Base-by-base conservation (phyloP, 345 rosid species). In the Bruguiera parviflora region DNA sequence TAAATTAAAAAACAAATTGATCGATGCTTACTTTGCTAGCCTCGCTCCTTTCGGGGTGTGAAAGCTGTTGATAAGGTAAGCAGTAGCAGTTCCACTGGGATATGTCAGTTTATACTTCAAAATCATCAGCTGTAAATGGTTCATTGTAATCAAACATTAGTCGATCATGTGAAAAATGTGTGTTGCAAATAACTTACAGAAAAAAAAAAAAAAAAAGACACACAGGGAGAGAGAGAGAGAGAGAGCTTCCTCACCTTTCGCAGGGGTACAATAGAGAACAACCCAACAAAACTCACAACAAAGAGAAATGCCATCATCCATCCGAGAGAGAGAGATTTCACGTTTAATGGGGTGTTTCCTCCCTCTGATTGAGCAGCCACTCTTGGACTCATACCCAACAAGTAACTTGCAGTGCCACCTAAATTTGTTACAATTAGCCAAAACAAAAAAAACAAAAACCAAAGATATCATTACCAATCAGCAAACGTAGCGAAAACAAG, bases 41-140 rank as follows among this genome's bases (percentile, higher is more conserved):
- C 81, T 82, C 65, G 98, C 98, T 29, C 98, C 98, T 78, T 77
- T 90, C 7, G 98, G 98, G 0, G 98, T 92, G 76, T 92, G 98
- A 66, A 92, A 92, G 65, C 96, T 87, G 77, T 92, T 92, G 82
- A 92, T 87, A 15, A 92, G 96, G 72, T 82, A 88, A 27, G 98
- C 96, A 59, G 96, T 92, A 20, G 98, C 96, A 10, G 98, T 90
- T 43, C 98, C 98, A 66, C 96, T 90, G 19, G 98, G 96, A 63
- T 92, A 90, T 63, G 96, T 90, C 65, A 92, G 66, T 65, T 85
- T 92, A 81, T 87, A 90, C 78, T 84, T 88, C 78, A 87, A 63
- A 28, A 92, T 86, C 98, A 92, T 92, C 78, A 85, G 67, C 96
- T 92, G 80, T 5, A 63, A 68, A 20, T n/a, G 15, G 5, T 20